Evolutionary conservation across 805 yeast genomes (phyloP).

Genomic region (Lipomyces orientalis): DNA sequence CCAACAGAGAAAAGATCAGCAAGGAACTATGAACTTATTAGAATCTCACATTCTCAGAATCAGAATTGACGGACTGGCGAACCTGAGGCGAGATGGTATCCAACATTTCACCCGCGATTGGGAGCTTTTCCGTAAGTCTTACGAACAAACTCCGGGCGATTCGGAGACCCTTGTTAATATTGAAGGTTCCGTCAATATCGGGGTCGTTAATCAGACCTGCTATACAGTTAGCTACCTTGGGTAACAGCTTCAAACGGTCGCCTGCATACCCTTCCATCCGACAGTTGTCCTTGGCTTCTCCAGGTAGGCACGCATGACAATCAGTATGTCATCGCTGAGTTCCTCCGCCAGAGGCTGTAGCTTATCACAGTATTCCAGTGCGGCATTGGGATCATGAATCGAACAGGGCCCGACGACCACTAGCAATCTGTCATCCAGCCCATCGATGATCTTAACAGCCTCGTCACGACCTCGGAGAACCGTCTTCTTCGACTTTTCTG

Average conservation of each 20-base stretch:
- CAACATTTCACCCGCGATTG: constrained; percentile 97
- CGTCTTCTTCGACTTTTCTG: constrained; percentile 61
- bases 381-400: constrained; percentile 91
- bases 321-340: constrained; percentile 73
- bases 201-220: constrained; percentile 84
- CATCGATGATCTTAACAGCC: constrained; percentile 73
- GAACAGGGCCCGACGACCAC: constrained; percentile 98
- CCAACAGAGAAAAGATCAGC: constrained; percentile 94
- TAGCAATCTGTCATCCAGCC: constrained; percentile 83
- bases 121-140: constrained; percentile 79
- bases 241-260: not conserved
- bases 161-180: constrained; percentile 92
- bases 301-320: constrained; percentile 96
- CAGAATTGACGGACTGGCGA: not conserved
- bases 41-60: not conserved
- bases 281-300: constrained; percentile 99
- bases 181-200: constrained; percentile 88
- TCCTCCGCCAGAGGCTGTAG: constrained; percentile 64
- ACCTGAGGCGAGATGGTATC: constrained; percentile 87
- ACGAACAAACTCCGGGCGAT: constrained; percentile 86
- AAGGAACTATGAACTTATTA: constrained; percentile 67
- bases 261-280: constrained; percentile 88
- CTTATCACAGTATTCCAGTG: constrained; percentile 80
- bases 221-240: not conserved
- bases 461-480: constrained; percentile 79